Conservation (phyloP, 2,329 filamentous ascomycete species). For the Aspergillus cejpii region DNA sequence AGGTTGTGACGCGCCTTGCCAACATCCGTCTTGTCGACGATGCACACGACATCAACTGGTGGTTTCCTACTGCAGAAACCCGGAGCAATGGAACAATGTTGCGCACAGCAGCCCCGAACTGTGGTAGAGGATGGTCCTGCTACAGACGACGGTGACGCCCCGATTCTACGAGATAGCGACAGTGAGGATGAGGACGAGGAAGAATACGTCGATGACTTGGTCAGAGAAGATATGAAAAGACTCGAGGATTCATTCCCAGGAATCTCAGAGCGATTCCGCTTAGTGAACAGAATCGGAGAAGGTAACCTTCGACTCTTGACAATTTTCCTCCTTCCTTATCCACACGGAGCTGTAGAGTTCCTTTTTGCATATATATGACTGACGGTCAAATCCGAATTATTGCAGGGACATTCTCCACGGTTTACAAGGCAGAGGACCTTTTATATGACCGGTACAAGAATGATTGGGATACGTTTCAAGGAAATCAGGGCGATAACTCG, state of each 20-base stretch:
- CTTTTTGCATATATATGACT: background rate
- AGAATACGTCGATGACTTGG: slow-evolving; percentile 44
- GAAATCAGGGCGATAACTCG: slow-evolving; percentile 60
- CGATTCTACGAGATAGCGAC: slow-evolving; percentile 15
- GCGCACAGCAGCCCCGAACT: slow-evolving; percentile 13
- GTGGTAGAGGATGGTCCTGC: slow-evolving; percentile 10
- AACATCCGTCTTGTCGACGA: slow-evolving; percentile 22
- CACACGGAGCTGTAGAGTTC: background rate
- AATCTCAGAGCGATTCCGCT: slow-evolving; percentile 73
- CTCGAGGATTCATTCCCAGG: slow-evolving; percentile 76
- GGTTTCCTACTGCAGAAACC: slow-evolving; percentile 23
- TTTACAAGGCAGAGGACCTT: slow-evolving; percentile 96
- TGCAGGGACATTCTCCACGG: slow-evolving; percentile 90
- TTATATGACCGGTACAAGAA: slow-evolving; percentile 77
- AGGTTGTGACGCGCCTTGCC: background rate
- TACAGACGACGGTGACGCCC: slow-evolving; percentile 16
- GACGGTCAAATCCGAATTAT: slow-evolving; percentile 5
- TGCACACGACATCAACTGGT: slow-evolving; percentile 20
- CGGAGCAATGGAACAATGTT: slow-evolving; percentile 10
- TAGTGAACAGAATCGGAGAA: slow-evolving; percentile 97
- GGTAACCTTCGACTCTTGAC: slow-evolving; percentile 47
- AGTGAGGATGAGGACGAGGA: slow-evolving; percentile 28
- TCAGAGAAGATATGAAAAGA: slow-evolving; percentile 79
- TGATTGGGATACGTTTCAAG: slow-evolving; percentile 68
- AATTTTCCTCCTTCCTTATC: background rate